phyloP scores from a whole-genome alignment of 306 rosid species.

The Vachellia pachyceras region DNA sequence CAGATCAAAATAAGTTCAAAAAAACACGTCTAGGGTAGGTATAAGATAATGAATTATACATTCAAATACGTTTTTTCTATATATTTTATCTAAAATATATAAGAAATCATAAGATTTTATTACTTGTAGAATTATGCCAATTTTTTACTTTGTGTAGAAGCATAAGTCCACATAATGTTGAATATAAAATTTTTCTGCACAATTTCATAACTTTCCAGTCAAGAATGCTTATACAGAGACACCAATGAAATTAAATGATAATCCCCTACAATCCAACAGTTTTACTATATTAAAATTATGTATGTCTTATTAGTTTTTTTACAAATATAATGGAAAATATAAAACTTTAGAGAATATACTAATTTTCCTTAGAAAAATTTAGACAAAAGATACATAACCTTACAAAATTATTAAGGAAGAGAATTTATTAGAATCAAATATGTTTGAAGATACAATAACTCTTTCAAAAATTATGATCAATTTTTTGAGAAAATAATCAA shows the following conservation, averaged over 20 bases:
- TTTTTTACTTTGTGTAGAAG: neutral
- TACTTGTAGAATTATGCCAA: neutral
- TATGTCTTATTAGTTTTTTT: neutral
- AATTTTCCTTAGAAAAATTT: neutral
- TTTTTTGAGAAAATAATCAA: neutral
- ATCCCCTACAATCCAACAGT: neutral
- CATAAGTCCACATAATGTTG: neutral
- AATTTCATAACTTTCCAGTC: neutral
- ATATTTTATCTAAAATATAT: no score
- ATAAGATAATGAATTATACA: no score
- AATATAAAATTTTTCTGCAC: neutral
- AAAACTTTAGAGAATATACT: neutral
- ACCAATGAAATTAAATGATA: neutral
- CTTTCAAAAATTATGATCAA: neutral
- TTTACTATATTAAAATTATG: neutral
- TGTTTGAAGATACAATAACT: neutral
- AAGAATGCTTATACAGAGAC: neutral
- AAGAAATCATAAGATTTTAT: neutral
- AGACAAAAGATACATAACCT: no score
- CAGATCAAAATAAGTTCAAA: no score
- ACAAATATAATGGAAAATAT: neutral
- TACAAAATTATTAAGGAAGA: neutral
- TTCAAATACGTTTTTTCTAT: neutral
- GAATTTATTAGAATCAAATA: no score
- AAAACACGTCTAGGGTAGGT: no score